These are phyloP conservation scores for Trypanosoma rangeli DNA, from an alignment of 208 protist species.

Conservation along the genomic window DNA sequence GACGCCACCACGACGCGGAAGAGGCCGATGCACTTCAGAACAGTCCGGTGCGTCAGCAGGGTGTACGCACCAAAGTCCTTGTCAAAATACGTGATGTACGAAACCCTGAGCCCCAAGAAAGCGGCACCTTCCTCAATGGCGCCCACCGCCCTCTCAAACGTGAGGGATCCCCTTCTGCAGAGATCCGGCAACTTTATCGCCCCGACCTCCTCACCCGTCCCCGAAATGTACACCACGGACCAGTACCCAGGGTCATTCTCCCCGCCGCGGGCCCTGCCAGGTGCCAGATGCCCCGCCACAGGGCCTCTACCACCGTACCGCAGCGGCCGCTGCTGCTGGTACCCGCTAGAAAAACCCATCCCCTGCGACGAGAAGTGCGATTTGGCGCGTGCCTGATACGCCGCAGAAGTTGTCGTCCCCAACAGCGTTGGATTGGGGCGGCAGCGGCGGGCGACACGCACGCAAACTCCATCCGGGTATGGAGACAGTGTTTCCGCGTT, in stretches of 20 bases:
- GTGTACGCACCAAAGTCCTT: conserved; percentile 24
- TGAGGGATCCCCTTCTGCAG: neutral
- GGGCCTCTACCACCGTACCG: neutral
- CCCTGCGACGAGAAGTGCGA: neutral
- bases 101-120: conserved; percentile 3
- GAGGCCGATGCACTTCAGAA: neutral
- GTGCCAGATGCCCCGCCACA: neutral
- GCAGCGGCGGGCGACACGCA: neutral
- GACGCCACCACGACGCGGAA: conserved; percentile 21
- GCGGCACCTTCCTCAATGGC: conserved; percentile 16
- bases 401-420: conserved; percentile 1
- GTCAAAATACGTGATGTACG: conserved; percentile 25
- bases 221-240: conserved; percentile 10
- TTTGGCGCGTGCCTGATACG: neutral
- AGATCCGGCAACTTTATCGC: conserved; percentile 1
- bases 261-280: too few species aligned
- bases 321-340: neutral
- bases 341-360: neutral
- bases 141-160: conserved; percentile 14
- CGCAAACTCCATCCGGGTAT: conserved; percentile 25
- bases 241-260: conserved; percentile 17
- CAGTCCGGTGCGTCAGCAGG: conserved; percentile 17
- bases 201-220: conserved; percentile 3
- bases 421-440: conserved; percentile 16
- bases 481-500: conserved; percentile 24